Base-by-base conservation (phyloP, 371 early-diverging fungal species). In the Rhizopus delemar region DNA sequence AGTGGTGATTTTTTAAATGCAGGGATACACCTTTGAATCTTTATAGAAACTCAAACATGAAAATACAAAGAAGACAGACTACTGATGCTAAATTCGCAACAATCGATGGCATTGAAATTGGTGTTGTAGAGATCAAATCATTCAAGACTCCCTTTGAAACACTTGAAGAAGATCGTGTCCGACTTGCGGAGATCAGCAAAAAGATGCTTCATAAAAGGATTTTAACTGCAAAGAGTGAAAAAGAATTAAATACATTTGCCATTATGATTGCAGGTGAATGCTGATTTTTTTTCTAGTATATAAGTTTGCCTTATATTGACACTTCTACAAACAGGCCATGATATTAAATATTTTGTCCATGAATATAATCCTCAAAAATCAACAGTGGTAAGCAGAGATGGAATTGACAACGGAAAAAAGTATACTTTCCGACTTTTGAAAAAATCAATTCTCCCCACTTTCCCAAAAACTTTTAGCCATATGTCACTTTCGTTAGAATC, bases 141-240 rank as follows among this genome's bases (percentile, higher is more conserved):
- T 55, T 54, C 45, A 54, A 60, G 3, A 60, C 55, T 29, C 51
- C 55, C 41, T 50, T 41, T 32, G 55, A 60, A 50, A 41, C 3
- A 51, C 39, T 60, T 50, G 51, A 60, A 49, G 61, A 60, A 50
- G 61, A 60, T 60, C 38, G 56, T 41, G 43, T 55, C 43, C 61
- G 56, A 49, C 56, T 60, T 50, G 61, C 61, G 12, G 62, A 55
- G 29, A 61, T 61, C 51, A 61, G 62, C 56, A 61, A 61, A 51
- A 61, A 61, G 35, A 55, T 61, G 62, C 56, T 61, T 35, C 62
- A 61, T 36, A 61, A 51, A 56, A 49, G 62, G 51, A 22, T 56
- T 41, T 61, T 55, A 34, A 50, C 56, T 56, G 51, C 62, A 56
- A 61, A 61, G 52, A 56, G 51, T 35, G 43, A 43, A 55, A 61